A percentile compares a stretch with the other conserved stretches of the same genome.
Conservation (phyloP, 2,329 filamentous ascomycete species). For the Sordariomycetes sp. region DNA sequence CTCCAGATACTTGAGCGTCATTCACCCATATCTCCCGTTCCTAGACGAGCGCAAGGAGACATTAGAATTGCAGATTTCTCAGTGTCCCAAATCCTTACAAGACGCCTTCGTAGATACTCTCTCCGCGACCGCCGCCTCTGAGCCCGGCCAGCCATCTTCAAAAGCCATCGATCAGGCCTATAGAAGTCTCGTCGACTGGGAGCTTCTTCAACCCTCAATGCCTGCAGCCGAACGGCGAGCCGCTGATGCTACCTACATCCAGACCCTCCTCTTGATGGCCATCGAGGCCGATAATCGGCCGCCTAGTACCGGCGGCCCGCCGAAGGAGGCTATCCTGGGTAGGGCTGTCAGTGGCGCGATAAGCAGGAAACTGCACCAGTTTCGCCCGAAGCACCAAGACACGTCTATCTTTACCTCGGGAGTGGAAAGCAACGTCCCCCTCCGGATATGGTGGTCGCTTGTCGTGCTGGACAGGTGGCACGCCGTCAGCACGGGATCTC, state of each 20-base stretch:
- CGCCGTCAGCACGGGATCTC: conserved; percentile 54
- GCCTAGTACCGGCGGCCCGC: conserved; percentile 29
- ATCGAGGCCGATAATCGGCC: conserved; percentile 54
- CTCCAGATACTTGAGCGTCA: conserved; percentile 47
- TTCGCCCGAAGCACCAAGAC: background rate
- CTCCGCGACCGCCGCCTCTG: conserved; percentile 44
- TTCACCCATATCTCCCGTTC: conserved; percentile 59
- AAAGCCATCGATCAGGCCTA: conserved; percentile 33
- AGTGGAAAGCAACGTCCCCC: conserved; percentile 49
- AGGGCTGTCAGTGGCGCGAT: conserved; percentile 57
- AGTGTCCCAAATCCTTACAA: conserved; percentile 44
- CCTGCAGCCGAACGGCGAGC: background rate
- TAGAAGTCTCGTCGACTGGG: conserved; percentile 40
- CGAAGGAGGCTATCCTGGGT: conserved; percentile 46
- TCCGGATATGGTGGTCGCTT: conserved; percentile 62
- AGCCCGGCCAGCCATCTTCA: conserved; percentile 20
- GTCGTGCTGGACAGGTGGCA: conserved; percentile 66
- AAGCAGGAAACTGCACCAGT: conserved; percentile 49
- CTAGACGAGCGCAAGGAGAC: conserved; percentile 45
- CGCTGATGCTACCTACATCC: conserved; percentile 40
- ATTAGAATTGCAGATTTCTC: conserved; percentile 44
- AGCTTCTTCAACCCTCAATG: conserved; percentile 19
- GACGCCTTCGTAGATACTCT: conserved; percentile 57
- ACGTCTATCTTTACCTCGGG: conserved; percentile 33
- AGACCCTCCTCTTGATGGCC: conserved; percentile 55